Base-by-base conservation (phyloP, 164 flowering plant genomes). In the Kingdonia uniflora region DNA sequence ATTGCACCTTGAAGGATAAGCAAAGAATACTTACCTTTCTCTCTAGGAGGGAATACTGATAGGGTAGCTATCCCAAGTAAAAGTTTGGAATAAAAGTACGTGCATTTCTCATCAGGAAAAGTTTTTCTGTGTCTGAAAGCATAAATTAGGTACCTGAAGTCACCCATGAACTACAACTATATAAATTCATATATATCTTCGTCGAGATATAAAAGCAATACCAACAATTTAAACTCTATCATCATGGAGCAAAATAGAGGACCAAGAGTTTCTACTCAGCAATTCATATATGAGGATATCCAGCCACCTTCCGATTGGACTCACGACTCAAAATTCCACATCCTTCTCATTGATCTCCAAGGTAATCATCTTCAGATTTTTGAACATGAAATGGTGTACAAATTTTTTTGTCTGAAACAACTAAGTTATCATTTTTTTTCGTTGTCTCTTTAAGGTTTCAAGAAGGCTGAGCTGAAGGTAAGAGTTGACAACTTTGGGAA, bases 61-160 rank as follows among this genome's bases (percentile, higher is more conserved):
- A 52, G 26, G 54, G 22, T 17, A 22, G 38, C 48, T 49, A 41
- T 1, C 43, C n/a, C 20, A 19, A 2, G 52, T 20, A 26, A n/a
- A 58, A 55, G 72, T 68, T 64, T 58, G 65, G 76, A 71, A 74
- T 71, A 59, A 71, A 51, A 46, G 42, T 54, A 48, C 29, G 55
- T 21, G 42, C 35, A 29, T 29, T 29, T 29, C 35, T 29, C 35
- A 29, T 29, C 35, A 29, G 8, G 35, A 29, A 29, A 29, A 29
- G 35, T 4, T 29, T 29, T 8, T 29, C 35, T 8, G 4, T 8
- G 35, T 29, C 35, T 29, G 8, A 3, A 29, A 3, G 4, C 35
- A 29, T 29, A 29, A 4, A n/a, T 29, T 29, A 29, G 8, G 4
- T 3, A 8, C 35, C 4, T 29, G 8, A 29, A 29, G 35, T 29